phyloP scores from a whole-genome alignment of 441 rosid genomes.

The Populus tomentosa region DNA sequence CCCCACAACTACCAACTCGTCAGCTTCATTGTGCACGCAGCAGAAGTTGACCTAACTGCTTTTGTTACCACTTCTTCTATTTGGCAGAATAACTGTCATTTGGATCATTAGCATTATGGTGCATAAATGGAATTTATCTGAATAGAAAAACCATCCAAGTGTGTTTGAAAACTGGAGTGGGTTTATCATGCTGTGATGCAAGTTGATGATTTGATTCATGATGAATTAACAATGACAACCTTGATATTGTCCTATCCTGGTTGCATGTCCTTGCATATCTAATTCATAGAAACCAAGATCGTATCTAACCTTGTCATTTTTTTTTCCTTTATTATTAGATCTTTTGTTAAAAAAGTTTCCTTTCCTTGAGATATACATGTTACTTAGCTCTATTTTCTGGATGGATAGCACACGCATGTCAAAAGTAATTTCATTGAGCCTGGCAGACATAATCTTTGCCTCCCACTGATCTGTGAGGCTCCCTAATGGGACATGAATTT shows the following conservation, averaged over 20 bases:
- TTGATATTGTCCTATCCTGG: background rate
- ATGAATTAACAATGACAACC: background rate
- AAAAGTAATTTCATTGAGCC: background rate
- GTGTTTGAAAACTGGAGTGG: background rate
- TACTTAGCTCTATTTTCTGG: background rate
- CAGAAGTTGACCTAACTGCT: background rate
- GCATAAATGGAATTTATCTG: background rate
- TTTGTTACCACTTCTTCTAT: background rate
- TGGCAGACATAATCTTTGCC: background rate
- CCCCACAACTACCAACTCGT: background rate
- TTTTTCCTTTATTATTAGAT: background rate
- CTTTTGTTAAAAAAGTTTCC: background rate
- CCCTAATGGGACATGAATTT: background rate
- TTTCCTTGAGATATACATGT: background rate
- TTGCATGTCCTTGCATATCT: background rate
- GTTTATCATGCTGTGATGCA: background rate
- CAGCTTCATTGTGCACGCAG: slow-evolving; percentile 8
- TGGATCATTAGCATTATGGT: background rate
- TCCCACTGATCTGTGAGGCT: background rate
- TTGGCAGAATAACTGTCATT: background rate
- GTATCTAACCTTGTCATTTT: background rate
- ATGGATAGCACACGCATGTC: background rate
- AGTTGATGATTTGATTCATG: background rate
- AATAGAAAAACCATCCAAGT: too few relatives aligned
- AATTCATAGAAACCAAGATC: background rate